A percentile compares a stretch with the other conserved stretches of the same genome.
Conservation (phyloP, 2,329 filamentous ascomycete genomes). For the Phyllosticta capitalensis region DNA sequence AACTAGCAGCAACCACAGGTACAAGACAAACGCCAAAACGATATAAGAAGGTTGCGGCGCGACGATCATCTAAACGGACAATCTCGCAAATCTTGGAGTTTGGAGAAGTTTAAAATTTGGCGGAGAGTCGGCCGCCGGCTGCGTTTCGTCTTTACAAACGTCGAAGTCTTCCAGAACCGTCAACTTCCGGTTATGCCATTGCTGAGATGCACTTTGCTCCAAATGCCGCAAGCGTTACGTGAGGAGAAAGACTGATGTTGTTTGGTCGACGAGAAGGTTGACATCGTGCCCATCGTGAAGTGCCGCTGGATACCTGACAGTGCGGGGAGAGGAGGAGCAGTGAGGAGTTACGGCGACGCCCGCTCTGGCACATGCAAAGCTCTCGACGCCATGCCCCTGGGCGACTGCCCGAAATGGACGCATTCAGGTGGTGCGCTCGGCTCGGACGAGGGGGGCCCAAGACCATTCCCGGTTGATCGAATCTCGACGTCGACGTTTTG, state of each 20-base stretch:
- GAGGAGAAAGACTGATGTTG: background rate
- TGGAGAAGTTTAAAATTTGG: background rate
- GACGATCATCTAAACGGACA: background rate
- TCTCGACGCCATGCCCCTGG: background rate
- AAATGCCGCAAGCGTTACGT: background rate
- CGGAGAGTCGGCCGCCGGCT: background rate
- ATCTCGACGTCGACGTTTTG: background rate
- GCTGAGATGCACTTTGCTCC: background rate
- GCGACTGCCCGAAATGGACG: background rate
- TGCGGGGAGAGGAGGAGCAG: background rate
- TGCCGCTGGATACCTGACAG: background rate
- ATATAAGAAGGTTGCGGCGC: background rate
- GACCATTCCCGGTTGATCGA: background rate
- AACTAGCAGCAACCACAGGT: background rate
- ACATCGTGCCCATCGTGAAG: background rate
- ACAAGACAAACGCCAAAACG: background rate
- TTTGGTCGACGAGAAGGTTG: background rate
- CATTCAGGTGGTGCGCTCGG: background rate
- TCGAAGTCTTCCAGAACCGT: background rate
- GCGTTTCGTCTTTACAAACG: background rate
- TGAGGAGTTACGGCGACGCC: background rate
- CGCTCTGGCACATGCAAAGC: background rate
- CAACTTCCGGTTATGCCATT: background rate
- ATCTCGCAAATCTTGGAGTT: background rate
- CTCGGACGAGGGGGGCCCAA: background rate